Conservation (phyloP, 1,139 yeast species). For the Geotrichum cucujoidarum region DNA sequence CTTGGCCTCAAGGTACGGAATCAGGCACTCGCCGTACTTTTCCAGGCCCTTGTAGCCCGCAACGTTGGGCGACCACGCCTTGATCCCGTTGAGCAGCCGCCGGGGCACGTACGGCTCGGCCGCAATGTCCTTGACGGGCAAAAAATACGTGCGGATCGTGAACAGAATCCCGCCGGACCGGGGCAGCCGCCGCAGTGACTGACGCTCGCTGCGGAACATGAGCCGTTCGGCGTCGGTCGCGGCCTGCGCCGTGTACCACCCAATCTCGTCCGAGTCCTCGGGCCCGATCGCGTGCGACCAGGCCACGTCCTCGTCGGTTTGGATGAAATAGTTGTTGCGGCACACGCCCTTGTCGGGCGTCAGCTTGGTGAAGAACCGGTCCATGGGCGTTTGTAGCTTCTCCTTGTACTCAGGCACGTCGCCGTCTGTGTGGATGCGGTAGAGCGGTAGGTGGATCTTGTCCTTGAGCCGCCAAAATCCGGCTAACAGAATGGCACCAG, state of each 20-base stretch:
- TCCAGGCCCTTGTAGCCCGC: constrained; percentile 55
- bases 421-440: constrained; percentile 56
- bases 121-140: constrained; percentile 50
- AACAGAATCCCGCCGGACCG: constrained; percentile 54
- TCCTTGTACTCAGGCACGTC: constrained; percentile 61
- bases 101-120: constrained; percentile 58
- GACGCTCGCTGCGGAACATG: constrained; percentile 62
- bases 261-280: constrained; percentile 42
- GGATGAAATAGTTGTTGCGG: constrained; percentile 61
- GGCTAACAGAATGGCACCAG: constrained; percentile 58
- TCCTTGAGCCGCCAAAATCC: constrained; percentile 54
- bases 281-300: constrained; percentile 63
- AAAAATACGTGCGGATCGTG: constrained; percentile 59
- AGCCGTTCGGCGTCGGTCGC: constrained; percentile 46
- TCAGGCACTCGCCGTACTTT: constrained; percentile 48
- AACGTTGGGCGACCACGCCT: constrained; percentile 57
- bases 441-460: constrained; percentile 46
- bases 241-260: constrained; percentile 45
- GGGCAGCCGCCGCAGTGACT: constrained; percentile 58
- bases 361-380: constrained; percentile 54
- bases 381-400: constrained; percentile 58
- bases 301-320: constrained; percentile 56
- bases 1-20: constrained; percentile 50
- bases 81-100: constrained; percentile 52
- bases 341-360: constrained; percentile 55